A percentile compares a stretch with the other conserved stretches of the same genome.
phyloP scores from a whole-genome alignment of 2,329 filamentous ascomycete species.

The Fusarium mundagurra region DNA sequence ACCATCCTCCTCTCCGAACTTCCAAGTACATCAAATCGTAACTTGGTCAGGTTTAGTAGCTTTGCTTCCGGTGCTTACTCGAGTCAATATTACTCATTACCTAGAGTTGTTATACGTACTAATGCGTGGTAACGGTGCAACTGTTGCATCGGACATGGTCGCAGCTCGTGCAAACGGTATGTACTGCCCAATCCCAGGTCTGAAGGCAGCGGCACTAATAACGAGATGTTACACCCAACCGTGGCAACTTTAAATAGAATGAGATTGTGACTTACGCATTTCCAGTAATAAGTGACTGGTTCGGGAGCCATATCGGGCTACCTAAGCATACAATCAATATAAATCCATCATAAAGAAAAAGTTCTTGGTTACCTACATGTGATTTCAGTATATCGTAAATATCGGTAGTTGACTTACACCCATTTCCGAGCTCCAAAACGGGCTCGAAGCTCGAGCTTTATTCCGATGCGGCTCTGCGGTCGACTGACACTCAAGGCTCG shows the following conservation, averaged over 20 bases:
- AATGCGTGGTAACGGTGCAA: neutral
- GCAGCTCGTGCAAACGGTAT: neutral
- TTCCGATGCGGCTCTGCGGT: slow-evolving; percentile 15
- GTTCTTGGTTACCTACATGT: neutral
- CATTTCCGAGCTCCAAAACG: neutral
- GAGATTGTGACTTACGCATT: neutral
- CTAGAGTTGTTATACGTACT: neutral
- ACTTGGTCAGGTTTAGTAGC: neutral
- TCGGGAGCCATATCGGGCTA: neutral
- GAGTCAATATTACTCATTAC: neutral
- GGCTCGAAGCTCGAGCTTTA: neutral
- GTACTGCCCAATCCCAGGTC: neutral
- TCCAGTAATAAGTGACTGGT: neutral
- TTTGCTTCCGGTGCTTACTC: neutral
- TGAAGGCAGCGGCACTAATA: neutral
- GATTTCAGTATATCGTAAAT: neutral
- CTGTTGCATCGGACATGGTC: neutral
- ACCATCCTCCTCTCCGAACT: neutral
- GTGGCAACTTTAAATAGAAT: too few relatives aligned
- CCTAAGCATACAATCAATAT: neutral
- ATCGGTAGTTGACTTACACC: neutral
- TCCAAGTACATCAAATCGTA: neutral
- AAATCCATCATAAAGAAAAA: neutral
- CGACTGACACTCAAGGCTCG: neutral
- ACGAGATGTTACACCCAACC: neutral